A percentile compares a stretch with the other conserved stretches of the same genome.
Evolutionary conservation across 306 rosid genomes (phyloP).

Genomic region (Quercus wislizeni): DNA sequence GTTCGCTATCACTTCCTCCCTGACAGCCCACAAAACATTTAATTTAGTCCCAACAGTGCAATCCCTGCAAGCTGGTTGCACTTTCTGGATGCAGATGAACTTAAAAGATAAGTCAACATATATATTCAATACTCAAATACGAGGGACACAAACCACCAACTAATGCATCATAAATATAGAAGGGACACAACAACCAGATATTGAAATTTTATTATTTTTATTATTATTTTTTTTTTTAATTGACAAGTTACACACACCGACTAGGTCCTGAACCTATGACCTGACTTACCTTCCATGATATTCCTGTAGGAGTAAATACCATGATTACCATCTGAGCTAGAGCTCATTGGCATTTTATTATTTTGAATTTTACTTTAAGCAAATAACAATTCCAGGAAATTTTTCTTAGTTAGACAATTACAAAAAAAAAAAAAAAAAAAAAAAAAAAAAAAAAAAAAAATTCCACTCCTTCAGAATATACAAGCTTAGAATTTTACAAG

Average conservation of each 20-base stretch:
- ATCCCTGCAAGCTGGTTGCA: constrained; percentile 6
- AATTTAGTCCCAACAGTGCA: constrained; percentile 28
- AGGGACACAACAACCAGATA: too few relatives aligned
- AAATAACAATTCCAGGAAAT: neutral
- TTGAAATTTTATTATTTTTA: neutral
- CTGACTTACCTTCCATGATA: too few relatives aligned
- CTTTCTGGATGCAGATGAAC: constrained; percentile 2
- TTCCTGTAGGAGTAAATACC: too few relatives aligned
- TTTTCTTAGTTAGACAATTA: neutral
- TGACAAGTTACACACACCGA: too few relatives aligned
- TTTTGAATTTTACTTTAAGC: neutral
- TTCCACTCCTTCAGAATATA: neutral
- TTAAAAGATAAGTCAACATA: neutral
- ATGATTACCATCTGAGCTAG: too few relatives aligned
- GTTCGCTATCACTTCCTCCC: constrained; percentile 92
- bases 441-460: too few relatives aligned
- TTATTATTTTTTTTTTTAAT: too few relatives aligned
- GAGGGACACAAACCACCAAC: neutral
- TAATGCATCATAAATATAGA: neutral
- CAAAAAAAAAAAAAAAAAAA: too few relatives aligned
- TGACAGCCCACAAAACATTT: constrained; percentile 36
- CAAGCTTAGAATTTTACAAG: neutral
- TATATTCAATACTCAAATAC: too few relatives aligned
- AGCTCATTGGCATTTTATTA: neutral
- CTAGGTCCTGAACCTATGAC: too few relatives aligned